A percentile compares a stretch with the other conserved stretches of the same genome.
Conservation (phyloP, 108 stramenopile genomes). For the Discostella pseudostelligera region DNA sequence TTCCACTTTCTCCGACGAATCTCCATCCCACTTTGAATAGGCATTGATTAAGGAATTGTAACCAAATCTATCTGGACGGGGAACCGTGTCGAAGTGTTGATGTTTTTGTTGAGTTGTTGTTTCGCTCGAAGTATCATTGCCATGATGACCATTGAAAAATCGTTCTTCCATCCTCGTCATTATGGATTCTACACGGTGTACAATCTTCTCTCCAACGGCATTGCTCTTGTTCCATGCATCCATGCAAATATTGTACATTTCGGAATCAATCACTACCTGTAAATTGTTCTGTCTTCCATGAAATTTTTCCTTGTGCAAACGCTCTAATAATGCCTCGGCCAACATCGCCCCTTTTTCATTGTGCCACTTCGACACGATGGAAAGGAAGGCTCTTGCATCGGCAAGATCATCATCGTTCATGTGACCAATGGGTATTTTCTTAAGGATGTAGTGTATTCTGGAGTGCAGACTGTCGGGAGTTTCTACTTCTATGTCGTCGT, state of each 20-base stretch:
- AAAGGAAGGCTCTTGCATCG: conserved; percentile 31
- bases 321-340: conserved; percentile 28
- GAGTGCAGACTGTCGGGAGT: conserved; percentile 30
- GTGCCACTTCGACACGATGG: conserved; percentile 27
- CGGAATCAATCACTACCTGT: conserved; percentile 18
- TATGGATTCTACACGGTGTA: conserved; percentile 19
- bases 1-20: conserved; percentile 28
- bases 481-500: conserved; percentile 12
- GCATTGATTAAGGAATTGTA: conserved; percentile 40
- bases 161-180: conserved; percentile 37
- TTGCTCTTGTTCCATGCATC: conserved; percentile 34
- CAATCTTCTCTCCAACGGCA: conserved; percentile 24
- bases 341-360: conserved; percentile 34
- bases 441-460: conserved; percentile 19
- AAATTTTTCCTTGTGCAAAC: conserved; percentile 24
- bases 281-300: conserved; percentile 4
- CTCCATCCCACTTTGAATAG: conserved; percentile 35
- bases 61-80: conserved; percentile 33
- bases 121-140: background rate
- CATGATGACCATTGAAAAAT: background rate
- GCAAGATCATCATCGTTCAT: conserved; percentile 17
- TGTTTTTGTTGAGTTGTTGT: conserved; percentile 5
- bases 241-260: conserved; percentile 48
- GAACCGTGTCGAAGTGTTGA: background rate
- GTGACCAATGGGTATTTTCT: conserved; percentile 21